Conservation (phyloP, 176 grass and related monocot species). For the Coix lacrymajobi region DNA sequence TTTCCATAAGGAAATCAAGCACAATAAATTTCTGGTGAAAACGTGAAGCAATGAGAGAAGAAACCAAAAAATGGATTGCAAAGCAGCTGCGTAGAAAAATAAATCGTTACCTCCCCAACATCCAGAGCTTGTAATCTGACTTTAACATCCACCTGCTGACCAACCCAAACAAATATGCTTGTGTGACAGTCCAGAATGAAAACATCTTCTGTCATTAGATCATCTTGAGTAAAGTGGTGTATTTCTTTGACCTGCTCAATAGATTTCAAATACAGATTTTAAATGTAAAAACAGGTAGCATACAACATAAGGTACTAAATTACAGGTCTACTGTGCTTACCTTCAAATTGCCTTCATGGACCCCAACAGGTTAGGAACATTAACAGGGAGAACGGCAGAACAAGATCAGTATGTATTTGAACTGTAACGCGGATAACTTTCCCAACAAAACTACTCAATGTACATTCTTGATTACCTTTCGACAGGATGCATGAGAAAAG, state of each 20-base stretch:
- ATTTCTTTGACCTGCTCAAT: constrained; percentile 68
- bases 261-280: constrained; percentile 12
- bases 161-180: constrained; percentile 79
- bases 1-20: constrained; percentile 76
- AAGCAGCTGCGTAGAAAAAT: constrained; percentile 11
- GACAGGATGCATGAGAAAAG: constrained; percentile 72
- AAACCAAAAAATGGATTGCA: neutral
- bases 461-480: constrained; percentile 52
- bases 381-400: constrained; percentile 18
- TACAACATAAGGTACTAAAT: neutral
- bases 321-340: constrained; percentile 24
- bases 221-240: constrained; percentile 85
- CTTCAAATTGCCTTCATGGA: constrained; percentile 58
- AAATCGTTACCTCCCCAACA: constrained; percentile 57
- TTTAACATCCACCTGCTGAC: constrained; percentile 79
- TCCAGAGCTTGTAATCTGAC: constrained; percentile 67
- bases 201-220: constrained; percentile 95
- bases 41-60: constrained; percentile 7
- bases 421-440: neutral
- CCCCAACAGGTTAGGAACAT: neutral
- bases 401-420: constrained; percentile 24
- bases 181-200: constrained; percentile 78
- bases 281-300: constrained; percentile 1
- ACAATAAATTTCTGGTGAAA: constrained; percentile 80
- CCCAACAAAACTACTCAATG: neutral